Conservation (phyloP, 768 basidiomycete species). For the Rhizopogon vesiculosus region DNA sequence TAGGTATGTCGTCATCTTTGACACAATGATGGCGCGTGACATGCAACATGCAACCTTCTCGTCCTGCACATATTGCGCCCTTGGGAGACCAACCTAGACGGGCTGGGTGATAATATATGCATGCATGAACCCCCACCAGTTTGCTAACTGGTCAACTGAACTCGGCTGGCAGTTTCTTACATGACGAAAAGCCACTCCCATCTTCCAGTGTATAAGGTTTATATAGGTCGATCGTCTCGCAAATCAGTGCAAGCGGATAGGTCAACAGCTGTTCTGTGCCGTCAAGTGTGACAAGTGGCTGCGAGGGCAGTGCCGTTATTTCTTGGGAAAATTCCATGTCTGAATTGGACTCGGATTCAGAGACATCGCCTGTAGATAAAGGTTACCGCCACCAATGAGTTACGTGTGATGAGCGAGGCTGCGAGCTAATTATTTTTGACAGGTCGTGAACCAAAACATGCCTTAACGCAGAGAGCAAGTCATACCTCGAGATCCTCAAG, state of each 20-base stretch:
- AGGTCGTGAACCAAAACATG: neutral
- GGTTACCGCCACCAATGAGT: slow-evolving; percentile 35
- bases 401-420: slow-evolving; percentile 36
- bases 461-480: neutral
- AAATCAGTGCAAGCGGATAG: neutral
- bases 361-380: slow-evolving; percentile 21
- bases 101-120: too few species aligned
- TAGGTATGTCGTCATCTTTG: too few species aligned
- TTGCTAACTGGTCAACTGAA: too few species aligned
- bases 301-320: neutral
- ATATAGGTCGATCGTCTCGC: too few species aligned
- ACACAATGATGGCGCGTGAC: too few species aligned
- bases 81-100: too few species aligned
- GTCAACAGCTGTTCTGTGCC: neutral
- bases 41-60: too few species aligned
- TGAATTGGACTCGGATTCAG: neutral
- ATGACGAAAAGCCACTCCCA: too few species aligned
- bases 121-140: too few species aligned
- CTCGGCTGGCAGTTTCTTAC: too few species aligned
- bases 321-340: neutral
- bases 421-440: slow-evolving; percentile 19
- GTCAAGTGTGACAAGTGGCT: neutral
- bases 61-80: too few species aligned
- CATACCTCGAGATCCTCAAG: slow-evolving; percentile 35
- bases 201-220: too few species aligned